Evolutionary conservation across 176 grass and related monocot genomes (phyloP).

Genomic region (Oryza officinalis): DNA sequence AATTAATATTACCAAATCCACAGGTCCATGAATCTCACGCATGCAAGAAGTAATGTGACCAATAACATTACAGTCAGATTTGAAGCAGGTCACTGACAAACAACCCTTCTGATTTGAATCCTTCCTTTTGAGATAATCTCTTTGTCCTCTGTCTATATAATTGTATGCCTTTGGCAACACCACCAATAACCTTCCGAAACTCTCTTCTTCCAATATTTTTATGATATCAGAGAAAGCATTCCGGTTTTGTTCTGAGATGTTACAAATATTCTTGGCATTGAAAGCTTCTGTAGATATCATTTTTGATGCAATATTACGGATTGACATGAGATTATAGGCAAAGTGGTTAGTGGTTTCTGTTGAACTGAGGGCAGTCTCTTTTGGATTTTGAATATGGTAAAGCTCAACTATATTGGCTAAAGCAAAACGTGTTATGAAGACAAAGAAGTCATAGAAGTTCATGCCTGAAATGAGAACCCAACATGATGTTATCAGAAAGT

Average conservation of each 20-base stretch:
- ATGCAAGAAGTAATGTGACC: slow-evolving; percentile 40
- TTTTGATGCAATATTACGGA: slow-evolving; percentile 64
- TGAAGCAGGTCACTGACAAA: slow-evolving; percentile 49
- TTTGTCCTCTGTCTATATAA: slow-evolving; percentile 28
- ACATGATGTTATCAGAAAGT: slow-evolving; percentile 30
- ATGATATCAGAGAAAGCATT: slow-evolving; percentile 70
- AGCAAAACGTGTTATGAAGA: slow-evolving; percentile 71
- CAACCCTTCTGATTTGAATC: slow-evolving; percentile 31
- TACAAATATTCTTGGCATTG: slow-evolving; percentile 53
- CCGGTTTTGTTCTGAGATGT: slow-evolving; percentile 63
- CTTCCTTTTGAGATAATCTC: slow-evolving; percentile 2
- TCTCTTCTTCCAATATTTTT: slow-evolving; percentile 65
- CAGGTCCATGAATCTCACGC: slow-evolving; percentile 52
- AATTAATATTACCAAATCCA: slow-evolving; percentile 62
- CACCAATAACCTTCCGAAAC: slow-evolving; percentile 62
- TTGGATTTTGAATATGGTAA: slow-evolving; percentile 50
- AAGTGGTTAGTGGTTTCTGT: slow-evolving; percentile 43
- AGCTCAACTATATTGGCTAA: slow-evolving; percentile 68
- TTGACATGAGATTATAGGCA: slow-evolving; percentile 63
- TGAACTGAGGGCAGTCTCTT: slow-evolving; percentile 31
- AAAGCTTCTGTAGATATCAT: slow-evolving; percentile 75
- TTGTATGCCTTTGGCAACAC: slow-evolving; percentile 55
- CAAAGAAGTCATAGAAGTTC: slow-evolving; percentile 96
- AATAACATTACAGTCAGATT: slow-evolving; percentile 45
- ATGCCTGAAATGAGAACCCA: slow-evolving; percentile 62